Conservation (phyloP, 805 yeast genomes). For the Pichia nanzhaoensis region DNA sequence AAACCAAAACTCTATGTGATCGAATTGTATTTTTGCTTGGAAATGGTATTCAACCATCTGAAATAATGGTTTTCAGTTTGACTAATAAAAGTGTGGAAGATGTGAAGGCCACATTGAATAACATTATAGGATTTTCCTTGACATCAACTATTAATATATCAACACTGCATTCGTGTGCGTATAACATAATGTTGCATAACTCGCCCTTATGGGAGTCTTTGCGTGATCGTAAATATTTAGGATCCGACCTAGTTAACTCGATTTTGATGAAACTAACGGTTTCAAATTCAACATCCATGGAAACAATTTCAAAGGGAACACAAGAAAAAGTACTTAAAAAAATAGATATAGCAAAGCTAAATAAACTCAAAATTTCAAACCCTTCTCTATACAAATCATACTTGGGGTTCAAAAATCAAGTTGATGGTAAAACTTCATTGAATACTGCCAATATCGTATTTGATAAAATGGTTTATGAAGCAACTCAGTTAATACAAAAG, state of each 20-base stretch:
- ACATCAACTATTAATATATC: slow-evolving; percentile 35
- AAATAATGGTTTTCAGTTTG: slow-evolving; percentile 56
- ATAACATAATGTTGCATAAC: slow-evolving; percentile 38
- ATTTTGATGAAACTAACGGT: not conserved
- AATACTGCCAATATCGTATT: slow-evolving; percentile 3
- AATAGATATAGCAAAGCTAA: too few species aligned
- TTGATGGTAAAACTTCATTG: not conserved
- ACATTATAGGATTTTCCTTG: slow-evolving; percentile 30
- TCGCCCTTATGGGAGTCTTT: slow-evolving; percentile 33
- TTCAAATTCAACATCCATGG: too few species aligned
- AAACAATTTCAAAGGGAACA: too few species aligned
- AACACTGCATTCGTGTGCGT: slow-evolving; percentile 64
- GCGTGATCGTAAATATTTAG: slow-evolving; percentile 36
- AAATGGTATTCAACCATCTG: slow-evolving; percentile 36
- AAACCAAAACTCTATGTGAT: slow-evolving; percentile 52
- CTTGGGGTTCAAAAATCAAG: not conserved
- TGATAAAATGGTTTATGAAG: slow-evolving; percentile 14
- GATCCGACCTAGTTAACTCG: slow-evolving; percentile 7
- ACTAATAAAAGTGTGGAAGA: slow-evolving; percentile 62
- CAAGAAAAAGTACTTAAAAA: too few species aligned
- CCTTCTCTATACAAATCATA: slow-evolving; percentile 3
- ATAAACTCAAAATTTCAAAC: not conserved
- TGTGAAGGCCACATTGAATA: slow-evolving; percentile 29
- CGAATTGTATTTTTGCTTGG: slow-evolving; percentile 44
- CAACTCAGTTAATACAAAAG: slow-evolving; percentile 3